These are phyloP conservation scores for Metarhizium anisopliae DNA, from an alignment of 2,329 filamentous ascomycete genomes.

Conservation along the genomic window DNA sequence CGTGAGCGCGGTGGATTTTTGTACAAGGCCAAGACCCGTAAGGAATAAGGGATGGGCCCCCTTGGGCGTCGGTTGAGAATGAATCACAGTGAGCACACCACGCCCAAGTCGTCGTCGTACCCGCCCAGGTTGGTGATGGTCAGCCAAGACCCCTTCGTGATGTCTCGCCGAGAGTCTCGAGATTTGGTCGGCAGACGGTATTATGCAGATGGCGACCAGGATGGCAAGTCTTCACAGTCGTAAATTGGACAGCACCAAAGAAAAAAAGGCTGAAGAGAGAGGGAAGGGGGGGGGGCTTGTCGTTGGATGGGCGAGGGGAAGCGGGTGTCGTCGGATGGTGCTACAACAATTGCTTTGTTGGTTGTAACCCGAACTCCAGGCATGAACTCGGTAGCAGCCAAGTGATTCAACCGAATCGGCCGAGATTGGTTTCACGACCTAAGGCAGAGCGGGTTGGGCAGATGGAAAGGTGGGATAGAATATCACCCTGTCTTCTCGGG, in stretches of 20 bases:
- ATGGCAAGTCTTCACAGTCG: no score
- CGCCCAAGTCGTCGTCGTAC: no score
- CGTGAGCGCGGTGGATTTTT: background rate
- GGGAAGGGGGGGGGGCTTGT: no score
- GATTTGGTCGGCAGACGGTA: no score
- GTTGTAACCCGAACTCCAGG: background rate
- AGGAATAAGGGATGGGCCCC: no score
- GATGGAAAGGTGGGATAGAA: background rate
- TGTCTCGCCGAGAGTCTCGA: no score
- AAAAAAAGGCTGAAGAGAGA: background rate
- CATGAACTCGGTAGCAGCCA: background rate
- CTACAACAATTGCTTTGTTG: background rate
- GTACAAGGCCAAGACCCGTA: no score
- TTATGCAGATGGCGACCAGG: background rate
- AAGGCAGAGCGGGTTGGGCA: background rate
- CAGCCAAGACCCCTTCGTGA: no score
- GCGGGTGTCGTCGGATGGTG: background rate
- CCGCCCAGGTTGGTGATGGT: no score
- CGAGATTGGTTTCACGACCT: background rate
- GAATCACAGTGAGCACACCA: no score
- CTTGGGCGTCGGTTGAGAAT: no score
- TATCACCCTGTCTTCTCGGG: no score
- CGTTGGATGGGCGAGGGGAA: background rate
- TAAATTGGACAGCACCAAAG: background rate
- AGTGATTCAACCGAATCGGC: background rate